Base-by-base conservation (phyloP, 2,329 filamentous ascomycete species). In the Claviceps africana region DNA sequence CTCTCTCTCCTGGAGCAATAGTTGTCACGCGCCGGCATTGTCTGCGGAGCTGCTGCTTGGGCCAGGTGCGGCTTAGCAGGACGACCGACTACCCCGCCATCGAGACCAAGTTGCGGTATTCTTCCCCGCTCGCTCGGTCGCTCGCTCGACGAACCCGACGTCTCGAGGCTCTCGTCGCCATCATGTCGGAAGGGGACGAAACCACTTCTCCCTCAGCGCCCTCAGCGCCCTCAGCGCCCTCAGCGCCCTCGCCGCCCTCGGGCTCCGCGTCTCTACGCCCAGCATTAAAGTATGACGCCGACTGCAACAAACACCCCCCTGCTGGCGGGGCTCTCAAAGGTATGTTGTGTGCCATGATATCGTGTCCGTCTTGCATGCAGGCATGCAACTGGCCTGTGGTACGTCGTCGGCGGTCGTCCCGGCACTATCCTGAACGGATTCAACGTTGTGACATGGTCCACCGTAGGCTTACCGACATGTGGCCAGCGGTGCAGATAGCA, bases 401-500 rank as follows among this genome's bases (percentile, higher is more conserved):
- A 35, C 31, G 30, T 35, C 40, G 49, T 39, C 30, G 30, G 39
- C 31, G 39, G 30, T 39, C 15, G 19, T 45, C 11, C 21, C 21
- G n/a, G 25, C 10, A 42, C 28, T 35, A 13, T 10, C 30, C n/a
- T n/a, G n/a, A n/a, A n/a, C n/a, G n/a, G n/a, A n/a, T n/a, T n/a
- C n/a, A n/a, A n/a, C n/a, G n/a, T 15, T 25, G 4, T 51, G 42
- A 28, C 40, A 22, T 46, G 49, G 17, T 7, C 22, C 7, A 21
- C 4, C 52, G 47, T 54, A 51, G 52, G 59, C 64, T 64, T 48
- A 55, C 54, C 61, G 56, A 61, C 50, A 48, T 35, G 25, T 22
- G 40, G 21, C 43, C 53, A 67, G 77, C 76, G 53, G 78, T 81
- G 51, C 77, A 81, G 60, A 81, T 81, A 54, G 73, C 76, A 47